Evolutionary conservation across 495 filamentous ascomycete genomes (phyloP).

Genomic region (Chlorociboria aeruginascens): DNA sequence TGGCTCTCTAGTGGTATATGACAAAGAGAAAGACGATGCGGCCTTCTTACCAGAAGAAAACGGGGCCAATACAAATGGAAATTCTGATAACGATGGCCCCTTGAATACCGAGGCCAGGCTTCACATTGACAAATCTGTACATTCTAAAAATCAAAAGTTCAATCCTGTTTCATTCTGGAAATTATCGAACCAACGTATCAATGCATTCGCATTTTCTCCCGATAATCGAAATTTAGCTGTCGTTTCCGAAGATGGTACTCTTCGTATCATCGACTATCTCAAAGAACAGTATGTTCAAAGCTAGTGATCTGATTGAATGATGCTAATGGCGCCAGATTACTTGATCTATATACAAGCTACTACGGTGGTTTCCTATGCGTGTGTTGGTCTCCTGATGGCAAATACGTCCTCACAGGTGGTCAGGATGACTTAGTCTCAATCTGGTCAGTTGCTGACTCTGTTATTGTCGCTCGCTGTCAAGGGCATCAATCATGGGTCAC

Average conservation of each 20-base stretch:
- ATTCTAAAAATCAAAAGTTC: constrained; percentile 82
- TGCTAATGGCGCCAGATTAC: constrained; percentile 38
- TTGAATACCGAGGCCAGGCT: constrained; percentile 20
- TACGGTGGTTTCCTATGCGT: constrained; percentile 88
- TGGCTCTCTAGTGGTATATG: constrained; percentile 87
- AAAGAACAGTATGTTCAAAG: constrained; percentile 61
- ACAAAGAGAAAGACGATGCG: constrained; percentile 96
- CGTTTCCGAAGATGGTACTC: constrained; percentile 80
- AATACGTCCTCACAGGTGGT: constrained; percentile 89
- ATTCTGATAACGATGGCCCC: constrained; percentile 11
- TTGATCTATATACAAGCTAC: constrained; percentile 79
- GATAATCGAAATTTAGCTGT: constrained; percentile 80
- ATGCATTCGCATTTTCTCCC: constrained; percentile 80
- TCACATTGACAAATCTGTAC: constrained; percentile 73
- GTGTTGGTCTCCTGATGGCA: constrained; percentile 95
- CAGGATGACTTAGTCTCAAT: constrained; percentile 93
- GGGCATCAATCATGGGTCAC: constrained; percentile 95
- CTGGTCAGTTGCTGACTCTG: constrained; percentile 75
- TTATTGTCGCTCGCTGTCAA: constrained; percentile 83
- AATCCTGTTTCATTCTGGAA: constrained; percentile 92
- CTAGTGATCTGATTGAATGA: background rate
- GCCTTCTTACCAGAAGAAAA: constrained; percentile 35
- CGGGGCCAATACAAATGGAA: constrained; percentile 25
- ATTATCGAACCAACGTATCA: constrained; percentile 76
- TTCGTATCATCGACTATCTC: constrained; percentile 84